phyloP scores from a whole-genome alignment of 768 basidiomycete species.

The Russula foetens region DNA sequence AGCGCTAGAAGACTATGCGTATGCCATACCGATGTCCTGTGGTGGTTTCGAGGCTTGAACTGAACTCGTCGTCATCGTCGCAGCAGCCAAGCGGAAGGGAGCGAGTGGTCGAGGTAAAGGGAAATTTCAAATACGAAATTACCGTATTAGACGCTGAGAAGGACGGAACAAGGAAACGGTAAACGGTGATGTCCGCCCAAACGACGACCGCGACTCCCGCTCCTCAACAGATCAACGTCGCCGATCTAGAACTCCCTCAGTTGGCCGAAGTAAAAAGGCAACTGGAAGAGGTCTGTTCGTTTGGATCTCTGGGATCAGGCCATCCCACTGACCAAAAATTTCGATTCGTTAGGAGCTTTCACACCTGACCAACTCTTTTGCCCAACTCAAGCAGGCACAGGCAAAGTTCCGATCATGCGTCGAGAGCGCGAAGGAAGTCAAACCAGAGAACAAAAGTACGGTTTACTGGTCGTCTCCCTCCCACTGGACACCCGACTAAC shows the following conservation, averaged over 20 bases:
- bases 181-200: not conserved
- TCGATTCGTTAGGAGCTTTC: constrained; percentile 64
- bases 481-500: not conserved
- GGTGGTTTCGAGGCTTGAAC: not conserved
- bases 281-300: constrained; percentile 72
- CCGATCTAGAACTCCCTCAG: constrained; percentile 80
- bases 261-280: constrained; percentile 85
- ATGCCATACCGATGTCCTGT: constrained; percentile 7
- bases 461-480: not conserved
- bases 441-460: constrained; percentile 56
- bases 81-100: too few species aligned
- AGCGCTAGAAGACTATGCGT: too few species aligned
- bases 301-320: not conserved
- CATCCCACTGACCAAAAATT: not conserved
- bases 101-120: not conserved
- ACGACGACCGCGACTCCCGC: not conserved
- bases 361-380: constrained; percentile 86
- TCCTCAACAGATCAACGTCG: constrained; percentile 65
- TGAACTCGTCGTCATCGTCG: constrained; percentile 4
- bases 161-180: too few species aligned
- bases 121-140: not conserved
- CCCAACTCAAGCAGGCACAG: constrained; percentile 89
- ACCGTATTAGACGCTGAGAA: too few species aligned
- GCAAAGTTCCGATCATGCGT: constrained; percentile 86
- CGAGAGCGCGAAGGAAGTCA: constrained; percentile 70